These are phyloP conservation scores for Purshia tridentata DNA, from an alignment of 306 rosid genomes.

Conservation along the genomic window DNA sequence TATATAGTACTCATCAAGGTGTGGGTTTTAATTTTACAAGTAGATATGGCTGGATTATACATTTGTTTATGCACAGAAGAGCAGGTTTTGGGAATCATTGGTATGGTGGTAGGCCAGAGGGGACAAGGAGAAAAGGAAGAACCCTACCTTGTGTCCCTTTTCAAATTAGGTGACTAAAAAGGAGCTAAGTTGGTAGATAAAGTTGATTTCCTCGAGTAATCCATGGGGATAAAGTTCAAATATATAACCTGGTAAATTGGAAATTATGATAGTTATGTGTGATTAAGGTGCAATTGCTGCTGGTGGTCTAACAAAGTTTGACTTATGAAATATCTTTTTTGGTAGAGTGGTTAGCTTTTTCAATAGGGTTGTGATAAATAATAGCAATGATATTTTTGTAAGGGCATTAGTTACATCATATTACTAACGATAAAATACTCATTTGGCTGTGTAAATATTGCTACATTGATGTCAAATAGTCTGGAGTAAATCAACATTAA, in stretches of 20 bases:
- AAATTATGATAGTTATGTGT: neutral
- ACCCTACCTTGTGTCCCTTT: neutral
- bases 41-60: conserved; percentile 5
- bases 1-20: no score
- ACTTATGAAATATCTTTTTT: neutral
- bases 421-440: no score
- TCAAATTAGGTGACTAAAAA: conserved; percentile 39
- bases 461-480: no score
- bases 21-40: neutral
- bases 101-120: neutral
- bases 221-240: neutral
- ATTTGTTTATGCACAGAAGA: conserved; percentile 8
- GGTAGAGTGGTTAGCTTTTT: conserved; percentile 13
- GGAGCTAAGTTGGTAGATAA: conserved; percentile 31
- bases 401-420: no score
- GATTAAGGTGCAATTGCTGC: neutral
- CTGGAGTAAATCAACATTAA: no score
- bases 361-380: neutral
- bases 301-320: conserved; percentile 14
- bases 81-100: conserved; percentile 18
- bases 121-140: conserved; percentile 11
- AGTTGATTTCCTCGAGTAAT: neutral
- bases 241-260: conserved; percentile 8
- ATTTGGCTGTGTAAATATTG: no score
- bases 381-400: neutral